These are phyloP conservation scores for Echium plantagineum DNA, from an alignment of 257 asterid species.

Conservation along the genomic window DNA sequence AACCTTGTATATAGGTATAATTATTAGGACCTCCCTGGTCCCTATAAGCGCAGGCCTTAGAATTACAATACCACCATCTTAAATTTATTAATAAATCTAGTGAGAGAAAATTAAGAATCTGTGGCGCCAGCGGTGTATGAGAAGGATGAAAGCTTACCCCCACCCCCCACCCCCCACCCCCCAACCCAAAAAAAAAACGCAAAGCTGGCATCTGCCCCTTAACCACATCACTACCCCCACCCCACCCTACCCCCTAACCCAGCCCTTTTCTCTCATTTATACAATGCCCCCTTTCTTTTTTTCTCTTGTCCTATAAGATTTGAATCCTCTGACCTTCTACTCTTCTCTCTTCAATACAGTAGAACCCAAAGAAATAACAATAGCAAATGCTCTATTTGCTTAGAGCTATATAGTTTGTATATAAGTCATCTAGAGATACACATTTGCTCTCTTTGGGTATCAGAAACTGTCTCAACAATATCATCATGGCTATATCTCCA, in stretches of 20 bases:
- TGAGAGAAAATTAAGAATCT: conserved; percentile 26
- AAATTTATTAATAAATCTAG: not conserved
- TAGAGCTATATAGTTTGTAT: not conserved
- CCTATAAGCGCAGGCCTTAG: not conserved
- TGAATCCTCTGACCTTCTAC: not conserved
- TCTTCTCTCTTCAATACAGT: not conserved
- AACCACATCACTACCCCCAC: not conserved
- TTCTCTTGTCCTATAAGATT: not conserved
- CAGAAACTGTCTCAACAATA: conserved; percentile 5
- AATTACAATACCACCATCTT: not conserved
- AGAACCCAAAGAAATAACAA: too few relatives aligned
- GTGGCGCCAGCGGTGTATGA: conserved; percentile 61
- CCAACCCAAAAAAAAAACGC: too few relatives aligned
- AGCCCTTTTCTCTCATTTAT: conserved; percentile 17
- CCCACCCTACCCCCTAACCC: conserved; percentile 11
- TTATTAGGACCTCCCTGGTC: too few relatives aligned
- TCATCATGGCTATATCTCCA: conserved; percentile 55
- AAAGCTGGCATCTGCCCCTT: conserved; percentile 51
- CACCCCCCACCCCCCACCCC: too few relatives aligned
- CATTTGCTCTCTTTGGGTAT: not conserved
- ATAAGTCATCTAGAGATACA: not conserved
- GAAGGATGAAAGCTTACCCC: conserved; percentile 38
- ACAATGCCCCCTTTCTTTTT: conserved; percentile 4
- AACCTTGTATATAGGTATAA: too few relatives aligned
- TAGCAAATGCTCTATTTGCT: not conserved